A percentile compares a stretch with the other conserved stretches of the same genome.
Evolutionary conservation across 2,329 filamentous ascomycete species (phyloP).

Genomic region (Sporothrix curviconia): DNA sequence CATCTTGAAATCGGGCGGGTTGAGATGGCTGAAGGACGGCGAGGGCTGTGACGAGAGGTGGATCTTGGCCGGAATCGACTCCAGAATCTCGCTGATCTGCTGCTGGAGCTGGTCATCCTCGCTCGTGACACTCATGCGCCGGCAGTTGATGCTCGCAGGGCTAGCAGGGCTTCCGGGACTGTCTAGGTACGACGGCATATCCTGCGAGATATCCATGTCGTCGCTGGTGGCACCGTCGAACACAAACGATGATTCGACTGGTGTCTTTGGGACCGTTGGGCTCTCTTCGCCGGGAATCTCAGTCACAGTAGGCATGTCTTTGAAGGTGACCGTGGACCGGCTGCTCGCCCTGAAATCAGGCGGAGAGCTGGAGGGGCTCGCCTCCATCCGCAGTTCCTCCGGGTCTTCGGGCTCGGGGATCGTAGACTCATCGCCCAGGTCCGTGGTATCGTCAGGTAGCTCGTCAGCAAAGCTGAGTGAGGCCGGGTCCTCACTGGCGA

Average conservation of each 20-base stretch:
- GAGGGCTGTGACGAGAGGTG: conserved; percentile 56
- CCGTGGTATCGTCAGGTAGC: conserved; percentile 37
- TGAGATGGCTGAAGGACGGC: conserved; percentile 43
- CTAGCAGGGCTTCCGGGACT: conserved; percentile 4
- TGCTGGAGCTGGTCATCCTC: conserved; percentile 66
- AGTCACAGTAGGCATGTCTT: conserved; percentile 39
- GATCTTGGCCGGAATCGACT: conserved; percentile 72
- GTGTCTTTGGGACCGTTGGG: conserved; percentile 32
- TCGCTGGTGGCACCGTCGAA: conserved; percentile 24
- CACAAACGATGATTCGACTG: conserved; percentile 37
- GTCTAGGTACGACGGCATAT: conserved; percentile 30
- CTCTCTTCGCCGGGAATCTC: conserved; percentile 37
- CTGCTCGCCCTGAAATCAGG: conserved; percentile 32
- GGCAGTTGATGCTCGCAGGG: conserved; percentile 24
- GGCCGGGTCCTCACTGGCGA: background rate
- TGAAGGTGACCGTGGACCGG: conserved; percentile 36
- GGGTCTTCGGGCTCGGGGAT: conserved; percentile 29
- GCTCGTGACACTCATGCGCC: conserved; percentile 32
- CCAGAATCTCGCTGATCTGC: conserved; percentile 73
- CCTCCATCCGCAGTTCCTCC: background rate
- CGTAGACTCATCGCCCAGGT: conserved; percentile 38
- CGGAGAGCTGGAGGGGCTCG: conserved; percentile 45
- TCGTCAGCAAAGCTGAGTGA: conserved; percentile 24
- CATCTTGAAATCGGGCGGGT: conserved; percentile 51
- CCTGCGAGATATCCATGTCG: conserved; percentile 37